Conservation (phyloP, 2,329 filamentous ascomycete species). For the Ascosphaera apis region DNA sequence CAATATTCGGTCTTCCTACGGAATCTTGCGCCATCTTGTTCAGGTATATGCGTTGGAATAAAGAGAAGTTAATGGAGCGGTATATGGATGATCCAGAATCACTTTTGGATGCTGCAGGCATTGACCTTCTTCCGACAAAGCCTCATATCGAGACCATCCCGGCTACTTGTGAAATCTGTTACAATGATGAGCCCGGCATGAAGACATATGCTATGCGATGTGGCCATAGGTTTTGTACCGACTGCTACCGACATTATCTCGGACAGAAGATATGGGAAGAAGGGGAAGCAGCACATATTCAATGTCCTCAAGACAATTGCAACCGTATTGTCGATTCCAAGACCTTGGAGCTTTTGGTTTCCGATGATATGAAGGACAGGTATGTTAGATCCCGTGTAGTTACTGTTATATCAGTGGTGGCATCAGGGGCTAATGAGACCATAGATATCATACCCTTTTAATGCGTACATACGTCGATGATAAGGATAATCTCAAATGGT, state of each 20-base stretch:
- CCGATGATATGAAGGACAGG: slow-evolving; percentile 32
- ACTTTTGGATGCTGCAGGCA: slow-evolving; percentile 61
- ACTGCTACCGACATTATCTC: slow-evolving; percentile 82
- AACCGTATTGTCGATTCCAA: slow-evolving; percentile 77
- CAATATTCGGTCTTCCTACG: slow-evolving; percentile 68
- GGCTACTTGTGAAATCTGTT: slow-evolving; percentile 82
- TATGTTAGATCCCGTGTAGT: slow-evolving; percentile 12
- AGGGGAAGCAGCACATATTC: slow-evolving; percentile 81
- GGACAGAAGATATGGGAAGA: slow-evolving; percentile 85
- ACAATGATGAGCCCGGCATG: slow-evolving; percentile 57
- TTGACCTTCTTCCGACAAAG: slow-evolving; percentile 37
- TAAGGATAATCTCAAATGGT: slow-evolving; percentile 90
- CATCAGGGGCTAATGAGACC: too few relatives aligned
- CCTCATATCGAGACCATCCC: slow-evolving; percentile 47
- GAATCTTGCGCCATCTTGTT: slow-evolving; percentile 82
- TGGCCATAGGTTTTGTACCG: slow-evolving; percentile 74
- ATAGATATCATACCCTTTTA: slow-evolving; percentile 61
- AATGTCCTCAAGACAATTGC: slow-evolving; percentile 75
- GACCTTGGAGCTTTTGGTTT: slow-evolving; percentile 55
- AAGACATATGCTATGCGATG: slow-evolving; percentile 87
- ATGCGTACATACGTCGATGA: slow-evolving; percentile 94
- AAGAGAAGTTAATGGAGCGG: slow-evolving; percentile 77
- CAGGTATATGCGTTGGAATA: slow-evolving; percentile 83
- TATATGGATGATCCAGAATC: slow-evolving; percentile 79
- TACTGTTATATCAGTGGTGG: slow-evolving; percentile 3